Percentiles rank a stretch among this genome's conserved stretches.
These are phyloP conservation scores for Salix koriyanagi DNA, from an alignment of 345 rosid species.

Conservation along the genomic window DNA sequence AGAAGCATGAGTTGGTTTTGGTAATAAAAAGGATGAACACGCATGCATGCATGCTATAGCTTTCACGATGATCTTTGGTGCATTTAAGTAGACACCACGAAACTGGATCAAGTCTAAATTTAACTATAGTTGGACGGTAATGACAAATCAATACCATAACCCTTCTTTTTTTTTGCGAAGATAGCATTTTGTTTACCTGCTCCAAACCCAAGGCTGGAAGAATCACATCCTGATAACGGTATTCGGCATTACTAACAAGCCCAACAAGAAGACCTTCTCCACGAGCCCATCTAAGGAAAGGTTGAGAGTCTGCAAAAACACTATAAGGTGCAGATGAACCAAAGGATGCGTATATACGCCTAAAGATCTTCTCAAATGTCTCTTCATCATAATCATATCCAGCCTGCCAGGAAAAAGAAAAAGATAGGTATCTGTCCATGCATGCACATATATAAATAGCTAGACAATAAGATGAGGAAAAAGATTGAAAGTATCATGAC, in stretches of 20 bases:
- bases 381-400: constrained; percentile 93
- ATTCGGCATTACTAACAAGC: constrained; percentile 79
- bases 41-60: background rate
- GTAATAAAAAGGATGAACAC: background rate
- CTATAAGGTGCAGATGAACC: constrained; percentile 93
- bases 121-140: background rate
- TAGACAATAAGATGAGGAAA: too few species aligned
- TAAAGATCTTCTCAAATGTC: constrained; percentile 83
- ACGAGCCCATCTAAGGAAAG: constrained; percentile 85
- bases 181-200: constrained; percentile 41
- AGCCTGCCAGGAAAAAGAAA: constrained; percentile 50
- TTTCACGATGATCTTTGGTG: background rate
- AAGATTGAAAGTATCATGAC: too few species aligned
- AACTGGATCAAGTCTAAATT: background rate
- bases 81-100: background rate
- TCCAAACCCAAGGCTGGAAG: constrained; percentile 81
- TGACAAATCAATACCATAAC: too few species aligned
- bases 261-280: constrained; percentile 65
- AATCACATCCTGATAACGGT: constrained; percentile 80
- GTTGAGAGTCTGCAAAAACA: constrained; percentile 68
- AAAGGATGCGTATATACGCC: constrained; percentile 79
- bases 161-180: background rate
- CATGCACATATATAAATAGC: too few species aligned
- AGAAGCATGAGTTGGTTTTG: background rate
- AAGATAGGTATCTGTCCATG: background rate